Base-by-base conservation (phyloP, 345 rosid genomes). In the Angophora floribunda region DNA sequence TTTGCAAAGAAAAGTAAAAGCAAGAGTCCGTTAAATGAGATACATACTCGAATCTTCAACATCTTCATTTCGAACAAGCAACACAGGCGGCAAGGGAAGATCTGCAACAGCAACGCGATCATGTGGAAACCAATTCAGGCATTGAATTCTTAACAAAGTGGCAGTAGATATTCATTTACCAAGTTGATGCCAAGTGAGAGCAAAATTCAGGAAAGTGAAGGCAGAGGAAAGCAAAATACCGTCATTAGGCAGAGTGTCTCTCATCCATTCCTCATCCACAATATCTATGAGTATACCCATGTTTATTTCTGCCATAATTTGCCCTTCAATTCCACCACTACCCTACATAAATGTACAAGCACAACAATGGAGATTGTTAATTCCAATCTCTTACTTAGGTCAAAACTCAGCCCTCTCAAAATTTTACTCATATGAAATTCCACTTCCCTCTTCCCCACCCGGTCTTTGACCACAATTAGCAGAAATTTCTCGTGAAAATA, bases 251-350 rank as follows among this genome's bases (percentile, higher is more conserved):
- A 98, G 91, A 89, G 99, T 96, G 91, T 97, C 98, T 82, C 96
- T 91, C 99, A 96, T 95, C 99, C 99, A 98, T 87, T 98, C 99
- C 87, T 97, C 99, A 75, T 98, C 99, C 89, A 97, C 95, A 47
- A 97, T 91, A 90, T 98, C 99, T 55, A 97, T 93, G 85, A 98
- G 97, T 91, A 98, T 90, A 36, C 99, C 99, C 88, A 94, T 87
- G 91, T 92, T 95, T 88, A 94, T 22, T 87, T 96, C 98, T 15
- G 97, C 93, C 99, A 96, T 97, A 70, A 30, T 82, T 89, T 51
- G 0, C 50, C 67, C 86, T 52, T 52, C 79, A 89, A 61, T 79
- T 88, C 89, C 7, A 44, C 63, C 41, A n/a, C 87, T 47, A 51
- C 85, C 86, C 87, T 82, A 80, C 87, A 63, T 17, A 84, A 86